Percentiles rank a stretch among this genome's conserved stretches.
phyloP scores from a whole-genome alignment of 78 protist species.

The Emiliania huxleyi region DNA sequence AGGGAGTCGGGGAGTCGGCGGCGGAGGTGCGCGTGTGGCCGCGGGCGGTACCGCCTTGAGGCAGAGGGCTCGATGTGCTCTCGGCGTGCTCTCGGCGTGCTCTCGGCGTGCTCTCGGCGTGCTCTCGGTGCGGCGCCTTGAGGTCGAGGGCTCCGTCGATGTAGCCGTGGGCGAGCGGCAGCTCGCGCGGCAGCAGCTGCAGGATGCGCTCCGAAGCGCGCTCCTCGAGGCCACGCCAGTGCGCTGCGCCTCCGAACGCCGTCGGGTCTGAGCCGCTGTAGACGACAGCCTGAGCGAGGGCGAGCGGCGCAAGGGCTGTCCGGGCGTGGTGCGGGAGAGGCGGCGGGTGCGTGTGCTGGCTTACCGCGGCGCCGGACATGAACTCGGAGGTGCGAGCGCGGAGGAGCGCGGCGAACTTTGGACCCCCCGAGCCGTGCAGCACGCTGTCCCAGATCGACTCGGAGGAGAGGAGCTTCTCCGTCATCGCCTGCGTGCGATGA shows the following conservation, averaged over 20 bases:
- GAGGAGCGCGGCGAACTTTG: neutral
- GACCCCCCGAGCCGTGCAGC: neutral
- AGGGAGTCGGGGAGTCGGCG: neutral
- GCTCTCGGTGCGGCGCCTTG: no score
- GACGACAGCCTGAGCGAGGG: neutral
- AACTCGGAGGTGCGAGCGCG: neutral
- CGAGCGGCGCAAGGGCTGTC: neutral
- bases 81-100: no score
- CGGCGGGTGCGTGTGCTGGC: neutral
- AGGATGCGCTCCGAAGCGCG: neutral
- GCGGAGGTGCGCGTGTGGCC: no score
- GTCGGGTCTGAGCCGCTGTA: neutral
- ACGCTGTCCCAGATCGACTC: constrained; percentile 29
- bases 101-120: no score
- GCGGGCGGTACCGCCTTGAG: no score
- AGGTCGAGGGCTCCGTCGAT: neutral
- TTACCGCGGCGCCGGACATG: neutral
- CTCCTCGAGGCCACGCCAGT: neutral
- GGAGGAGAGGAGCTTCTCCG: neutral
- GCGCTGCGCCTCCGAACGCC: neutral
- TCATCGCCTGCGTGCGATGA: no score
- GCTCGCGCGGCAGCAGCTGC: neutral
- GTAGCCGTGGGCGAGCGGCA: neutral
- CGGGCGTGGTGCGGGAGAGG: neutral
- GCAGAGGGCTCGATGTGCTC: no score